Evolutionary conservation across 108 stramenopile genomes (phyloP), one percentile per base, ranked within the genome.

Genomic region (Fistulifera solaris): DNA sequence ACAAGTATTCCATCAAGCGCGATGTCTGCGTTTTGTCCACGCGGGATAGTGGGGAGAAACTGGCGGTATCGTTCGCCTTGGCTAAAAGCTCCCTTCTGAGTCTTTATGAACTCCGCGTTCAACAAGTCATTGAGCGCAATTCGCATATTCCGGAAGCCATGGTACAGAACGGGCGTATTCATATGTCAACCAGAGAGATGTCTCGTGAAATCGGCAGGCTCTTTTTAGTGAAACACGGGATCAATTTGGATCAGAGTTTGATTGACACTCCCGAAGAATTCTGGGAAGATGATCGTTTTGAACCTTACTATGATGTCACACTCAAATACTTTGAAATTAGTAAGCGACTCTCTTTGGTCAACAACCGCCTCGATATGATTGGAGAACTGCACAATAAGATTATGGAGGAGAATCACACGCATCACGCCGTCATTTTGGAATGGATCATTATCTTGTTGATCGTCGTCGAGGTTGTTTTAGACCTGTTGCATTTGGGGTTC

Each of bases 201-300:
- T 66, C 66, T 28, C 38, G 56, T 7, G 73, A 74, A 38, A 58
- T 74, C 3, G 73, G 73, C 5, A 25, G 73, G 4, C 43, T 74
- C 2, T 74, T 65, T 27, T 52, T 74, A 11, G 23, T 74, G 25
- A 74, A 74, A 23, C 67, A 74, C 58, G 73, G 67, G 1, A 74
- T 74, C 39, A 74, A 74, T 42, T 57, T 74, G 60, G 65, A 66
- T 38, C 66, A 65, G 16, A 74, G 43, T 31, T 46, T 74, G 57
- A 50, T 70, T 54, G 73, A 74, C 45, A 66, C 59, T 0, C 73
- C 73, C 1, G 73, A 74, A 44, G 73, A 74, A 27, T 66, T 74
- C 56, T 74, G 73, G 73, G 73, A 74, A 66, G 73, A 74, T 48
- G 73, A 74, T 57, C 54, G 68, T 4, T 74, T 74, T 28, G 53